Percentiles rank a stretch among this genome's conserved stretches.
Evolutionary conservation across 2,329 filamentous ascomycete species (phyloP).

Genomic region (Hymenoscyphus fraxineus): DNA sequence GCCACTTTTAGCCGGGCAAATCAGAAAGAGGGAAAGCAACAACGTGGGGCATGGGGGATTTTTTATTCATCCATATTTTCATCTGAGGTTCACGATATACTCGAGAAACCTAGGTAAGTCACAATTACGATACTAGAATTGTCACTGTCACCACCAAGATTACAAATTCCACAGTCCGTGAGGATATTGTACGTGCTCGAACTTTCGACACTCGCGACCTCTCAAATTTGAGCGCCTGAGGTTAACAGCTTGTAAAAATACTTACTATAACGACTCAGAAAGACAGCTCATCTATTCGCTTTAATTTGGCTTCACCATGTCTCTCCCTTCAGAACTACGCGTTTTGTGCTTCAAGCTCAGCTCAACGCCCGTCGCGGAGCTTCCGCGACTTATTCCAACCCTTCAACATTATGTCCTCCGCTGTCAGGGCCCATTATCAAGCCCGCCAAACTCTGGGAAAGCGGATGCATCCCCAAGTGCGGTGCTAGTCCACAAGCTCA

Average conservation of each 20-base stretch:
- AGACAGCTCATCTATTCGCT: not conserved
- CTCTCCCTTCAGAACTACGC: conserved; percentile 53
- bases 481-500: conserved; percentile 76
- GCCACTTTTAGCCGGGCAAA: not conserved
- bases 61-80: not conserved
- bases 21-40: not conserved
- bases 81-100: not conserved
- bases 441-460: conserved; percentile 55
- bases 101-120: not conserved
- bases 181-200: not conserved
- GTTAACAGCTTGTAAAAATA: no score
- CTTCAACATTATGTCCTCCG: conserved; percentile 59
- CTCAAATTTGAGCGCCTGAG: not conserved
- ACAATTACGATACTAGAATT: not conserved
- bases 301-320: conserved; percentile 23
- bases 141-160: not conserved
- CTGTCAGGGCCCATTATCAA: conserved; percentile 59
- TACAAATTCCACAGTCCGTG: not conserved
- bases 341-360: conserved; percentile 67
- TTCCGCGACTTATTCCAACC: conserved; percentile 68
- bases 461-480: conserved; percentile 60
- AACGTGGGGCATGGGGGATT: not conserved
- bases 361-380: conserved; percentile 65
- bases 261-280: no score
- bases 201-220: not conserved